Conservation (phyloP, 2,329 filamentous ascomycete genomes). For the Colletotrichum zoysiae region DNA sequence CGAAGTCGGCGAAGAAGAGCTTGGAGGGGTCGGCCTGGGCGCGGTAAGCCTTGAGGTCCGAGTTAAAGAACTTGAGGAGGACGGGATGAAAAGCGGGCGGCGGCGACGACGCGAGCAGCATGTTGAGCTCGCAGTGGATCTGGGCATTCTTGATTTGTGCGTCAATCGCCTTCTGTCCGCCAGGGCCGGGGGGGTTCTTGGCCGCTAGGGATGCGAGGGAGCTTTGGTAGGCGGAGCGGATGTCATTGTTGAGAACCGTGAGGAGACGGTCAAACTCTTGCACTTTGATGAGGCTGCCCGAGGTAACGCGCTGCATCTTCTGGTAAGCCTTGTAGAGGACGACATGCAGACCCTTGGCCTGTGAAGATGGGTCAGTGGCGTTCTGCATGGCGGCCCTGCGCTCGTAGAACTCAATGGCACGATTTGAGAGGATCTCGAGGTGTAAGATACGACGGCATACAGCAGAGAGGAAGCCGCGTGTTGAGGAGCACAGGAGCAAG, state of each 20-base stretch:
- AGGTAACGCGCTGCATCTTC: constrained; percentile 64
- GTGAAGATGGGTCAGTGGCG: constrained; percentile 55
- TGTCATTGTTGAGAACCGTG: constrained; percentile 59
- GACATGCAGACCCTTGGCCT: constrained; percentile 58
- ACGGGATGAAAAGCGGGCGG: constrained; percentile 64
- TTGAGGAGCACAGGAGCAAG: constrained; percentile 78
- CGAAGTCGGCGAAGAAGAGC: constrained; percentile 80
- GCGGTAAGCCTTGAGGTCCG: constrained; percentile 69
- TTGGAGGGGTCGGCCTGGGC: constrained; percentile 72
- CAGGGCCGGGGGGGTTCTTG: constrained; percentile 61
- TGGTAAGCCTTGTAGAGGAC: constrained; percentile 70
- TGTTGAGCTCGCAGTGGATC: constrained; percentile 62
- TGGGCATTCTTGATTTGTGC: constrained; percentile 60
- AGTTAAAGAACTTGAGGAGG: constrained; percentile 74
- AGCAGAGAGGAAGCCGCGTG: constrained; percentile 78
- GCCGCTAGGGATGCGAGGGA: constrained; percentile 59
- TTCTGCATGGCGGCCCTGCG: constrained; percentile 53
- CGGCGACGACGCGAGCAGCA: constrained; percentile 64
- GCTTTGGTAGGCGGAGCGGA: constrained; percentile 63
- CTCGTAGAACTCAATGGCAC: constrained; percentile 66
- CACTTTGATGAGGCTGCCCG: constrained; percentile 67
- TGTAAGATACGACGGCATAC: constrained; percentile 74
- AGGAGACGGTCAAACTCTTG: constrained; percentile 74
- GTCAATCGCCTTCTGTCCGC: constrained; percentile 57
- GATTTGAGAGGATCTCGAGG: constrained; percentile 63